Base-by-base conservation (phyloP, 1,284 basidiomycete genomes). In the Butyriboletus appendiculatus region DNA sequence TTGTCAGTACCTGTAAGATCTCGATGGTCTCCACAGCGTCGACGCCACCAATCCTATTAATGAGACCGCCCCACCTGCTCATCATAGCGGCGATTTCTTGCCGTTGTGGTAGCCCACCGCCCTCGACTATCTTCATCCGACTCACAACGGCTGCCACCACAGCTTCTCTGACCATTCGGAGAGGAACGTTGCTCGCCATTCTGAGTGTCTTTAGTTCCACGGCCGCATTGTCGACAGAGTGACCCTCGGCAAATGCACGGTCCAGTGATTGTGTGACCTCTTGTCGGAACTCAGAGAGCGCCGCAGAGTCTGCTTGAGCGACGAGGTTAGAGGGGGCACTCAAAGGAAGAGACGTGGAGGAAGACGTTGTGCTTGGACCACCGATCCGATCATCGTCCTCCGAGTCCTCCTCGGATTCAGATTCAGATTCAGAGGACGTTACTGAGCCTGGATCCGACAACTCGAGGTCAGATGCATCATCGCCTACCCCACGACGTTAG, bases 121-220 rank as follows among this genome's bases (percentile, higher is more conserved):
- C 80, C 14, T 80, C 79, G 10, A 85, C 76, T 50, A 90, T 68
- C 52, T 72, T 73, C 35, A 92, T 84, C 54, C 79, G 79, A 57
- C 86, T 82, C 49, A 92, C 86, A 52, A 94, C 79, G 30, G 82
- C 85, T 18, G 78, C 79, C 33, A 96, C 79, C 28, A 94, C 92
- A 15, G 87, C 86, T 68, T 89, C 86, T 49, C 89, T 81, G 44
- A 96, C 93, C 57, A 84, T 80, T 18, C 78, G 77, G 26, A 94
- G 79, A 5, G 90, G 81, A 43, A 96, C 94, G 66, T 96, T 96
- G 61, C 86, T 90, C 40, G 94, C 92, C 94, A 96, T 96, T 44
- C 94, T 86, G 50, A 96, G 80, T 48, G 94, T 96, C 77, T 96
- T 96, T 61, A 96, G 81, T 68, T 96, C 94, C 62, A 96, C 92